phyloP scores from a whole-genome alignment of 768 basidiomycete species.

The Serendipita vermifera region DNA sequence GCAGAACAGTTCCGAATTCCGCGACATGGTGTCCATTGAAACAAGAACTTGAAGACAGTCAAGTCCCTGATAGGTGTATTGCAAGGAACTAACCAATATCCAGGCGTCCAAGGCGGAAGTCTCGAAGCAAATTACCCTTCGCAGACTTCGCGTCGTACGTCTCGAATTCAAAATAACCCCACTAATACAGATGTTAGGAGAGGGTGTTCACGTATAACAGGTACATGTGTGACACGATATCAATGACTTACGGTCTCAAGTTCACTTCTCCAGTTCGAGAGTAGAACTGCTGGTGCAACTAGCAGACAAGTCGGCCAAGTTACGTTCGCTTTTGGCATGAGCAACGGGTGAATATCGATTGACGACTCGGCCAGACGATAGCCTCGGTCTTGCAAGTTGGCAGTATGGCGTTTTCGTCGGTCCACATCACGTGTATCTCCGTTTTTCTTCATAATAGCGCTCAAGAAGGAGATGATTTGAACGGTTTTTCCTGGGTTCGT shows the following conservation, averaged over 20 bases:
- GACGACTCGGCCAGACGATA: slow-evolving; percentile 31
- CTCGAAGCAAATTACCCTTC: slow-evolving; percentile 38
- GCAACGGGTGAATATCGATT: slow-evolving; percentile 30
- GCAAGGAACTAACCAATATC: slow-evolving; percentile 54
- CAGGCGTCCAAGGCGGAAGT: slow-evolving; percentile 70
- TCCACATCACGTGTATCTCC: slow-evolving; percentile 51
- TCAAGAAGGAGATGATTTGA: slow-evolving; percentile 78
- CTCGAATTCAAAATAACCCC: slow-evolving; percentile 89
- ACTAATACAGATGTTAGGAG: slow-evolving; percentile 32
- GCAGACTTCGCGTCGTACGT: slow-evolving; percentile 41
- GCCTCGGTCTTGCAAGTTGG: slow-evolving; percentile 44
- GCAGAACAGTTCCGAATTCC: slow-evolving; percentile 55
- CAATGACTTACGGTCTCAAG: slow-evolving; percentile 52
- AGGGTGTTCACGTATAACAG: too few species aligned
- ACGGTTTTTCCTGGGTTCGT: slow-evolving; percentile 69
- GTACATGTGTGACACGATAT: background rate
- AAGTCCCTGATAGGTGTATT: background rate
- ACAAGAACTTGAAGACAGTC: slow-evolving; percentile 48
- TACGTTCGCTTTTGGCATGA: slow-evolving; percentile 54
- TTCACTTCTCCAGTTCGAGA: slow-evolving; percentile 83
- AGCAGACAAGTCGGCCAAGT: slow-evolving; percentile 84
- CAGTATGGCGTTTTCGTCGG: slow-evolving; percentile 55
- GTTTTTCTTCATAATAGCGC: slow-evolving; percentile 80
- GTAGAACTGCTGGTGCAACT: slow-evolving; percentile 72
- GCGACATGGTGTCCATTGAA: slow-evolving; percentile 61